Percentiles rank a stretch among this genome's conserved stretches.
These are phyloP conservation scores for Gossypium laxum DNA, from an alignment of 441 rosid species.

Conservation along the genomic window DNA sequence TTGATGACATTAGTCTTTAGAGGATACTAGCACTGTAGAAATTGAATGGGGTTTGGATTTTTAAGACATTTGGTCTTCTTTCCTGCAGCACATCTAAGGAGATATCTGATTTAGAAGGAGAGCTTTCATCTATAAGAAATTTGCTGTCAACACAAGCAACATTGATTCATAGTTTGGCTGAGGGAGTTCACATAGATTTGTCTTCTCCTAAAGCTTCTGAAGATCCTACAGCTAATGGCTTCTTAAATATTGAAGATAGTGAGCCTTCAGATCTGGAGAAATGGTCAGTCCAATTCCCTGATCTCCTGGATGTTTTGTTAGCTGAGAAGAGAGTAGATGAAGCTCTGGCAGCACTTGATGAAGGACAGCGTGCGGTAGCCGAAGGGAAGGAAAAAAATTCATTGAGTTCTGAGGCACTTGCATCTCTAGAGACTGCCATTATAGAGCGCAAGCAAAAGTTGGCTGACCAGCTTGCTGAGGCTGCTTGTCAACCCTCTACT, in stretches of 20 bases:
- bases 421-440: constrained; percentile 50
- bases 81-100: constrained; percentile 80
- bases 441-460: constrained; percentile 66
- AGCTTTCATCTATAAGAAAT: constrained; percentile 35
- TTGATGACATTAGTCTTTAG: not conserved
- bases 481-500: constrained; percentile 88
- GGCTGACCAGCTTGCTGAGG: constrained; percentile 92
- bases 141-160: constrained; percentile 88
- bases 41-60: constrained; percentile 4
- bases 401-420: constrained; percentile 40
- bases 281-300: constrained; percentile 77
- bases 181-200: constrained; percentile 7
- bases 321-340: constrained; percentile 31
- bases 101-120: not conserved
- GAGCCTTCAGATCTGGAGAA: constrained; percentile 70
- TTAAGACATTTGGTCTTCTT: constrained; percentile 11
- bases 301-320: constrained; percentile 75
- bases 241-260: not conserved
- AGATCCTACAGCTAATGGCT: constrained; percentile 32
- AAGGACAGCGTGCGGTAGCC: constrained; percentile 56
- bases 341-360: constrained; percentile 82
- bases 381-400: constrained; percentile 51
- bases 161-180: constrained; percentile 76
- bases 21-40: not conserved
- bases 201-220: constrained; percentile 36